Base-by-base conservation (phyloP, 495 filamentous ascomycete species). In the Aspergillus homomorphus region DNA sequence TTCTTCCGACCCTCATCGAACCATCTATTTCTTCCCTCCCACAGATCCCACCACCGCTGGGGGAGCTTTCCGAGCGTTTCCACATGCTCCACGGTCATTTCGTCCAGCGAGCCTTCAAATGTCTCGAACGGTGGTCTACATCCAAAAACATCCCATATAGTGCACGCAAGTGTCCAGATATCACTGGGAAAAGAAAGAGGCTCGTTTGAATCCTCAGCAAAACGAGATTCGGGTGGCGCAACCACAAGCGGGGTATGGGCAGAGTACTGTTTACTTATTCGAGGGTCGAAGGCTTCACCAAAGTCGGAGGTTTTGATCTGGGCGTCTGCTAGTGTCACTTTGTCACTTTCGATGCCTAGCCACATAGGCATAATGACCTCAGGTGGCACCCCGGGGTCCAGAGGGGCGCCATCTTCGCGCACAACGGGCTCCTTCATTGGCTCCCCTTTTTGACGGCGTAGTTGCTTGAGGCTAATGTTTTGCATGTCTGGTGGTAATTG, bases 121-220 rank as follows among this genome's bases (percentile, higher is more conserved):
- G 12, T 6, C 21, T 61, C 58, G 21, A 66, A 66, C 26, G 62
- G 54, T 50, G 55, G 54, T 24, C 41, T 20, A 18, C 42, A 51
- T 8, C 50, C 58, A 21, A 66, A 54, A 14, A 73, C 54, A 38
- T 64, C 52, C 58, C 66, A 75, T 38, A 72, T 69, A 1, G 62
- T 62, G 54, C 70, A 74, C 10, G 62, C 69, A 26, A 74, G 61
- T 3, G 70, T 67, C 71, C 71, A 74, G 21, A 76, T 64, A 54
- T 74, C 73, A 0, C 65, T 67, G 19, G 63, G 19, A 30, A 66
- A 74, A 18, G 68, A 68, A 3, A 71, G 62, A 20, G 67, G 61
- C 5, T 53, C 59, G 3, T 59, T 33, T 18, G 63, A 57, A 50
- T 69, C 58, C 16, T 52, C 22, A 12, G 16, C 48, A 20, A 56